Evolutionary conservation across 2,329 filamentous ascomycete species (phyloP).

Genomic region (Thelonectria rubi): DNA sequence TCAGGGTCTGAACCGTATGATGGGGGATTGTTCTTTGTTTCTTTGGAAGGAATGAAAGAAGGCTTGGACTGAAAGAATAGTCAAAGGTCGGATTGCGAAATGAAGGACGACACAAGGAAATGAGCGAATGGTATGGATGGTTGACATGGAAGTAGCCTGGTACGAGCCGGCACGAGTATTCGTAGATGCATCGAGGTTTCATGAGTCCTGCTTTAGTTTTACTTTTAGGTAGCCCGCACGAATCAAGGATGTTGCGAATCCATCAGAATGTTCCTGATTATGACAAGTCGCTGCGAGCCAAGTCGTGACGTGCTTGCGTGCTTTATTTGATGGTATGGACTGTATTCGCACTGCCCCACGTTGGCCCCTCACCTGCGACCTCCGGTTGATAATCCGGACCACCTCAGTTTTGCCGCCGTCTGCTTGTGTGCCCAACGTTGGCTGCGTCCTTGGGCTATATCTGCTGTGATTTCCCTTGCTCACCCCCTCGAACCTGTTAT

Average conservation of each 20-base stretch:
- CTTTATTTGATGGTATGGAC: conserved; percentile 30
- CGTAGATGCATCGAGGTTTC: conserved; percentile 3
- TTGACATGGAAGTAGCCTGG: conserved; percentile 16
- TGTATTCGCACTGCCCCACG: conserved; percentile 35
- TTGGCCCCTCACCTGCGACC: conserved; percentile 36
- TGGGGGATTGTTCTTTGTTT: conserved; percentile 16
- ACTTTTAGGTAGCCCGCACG: conserved; percentile 23
- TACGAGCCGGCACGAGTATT: conserved; percentile 11
- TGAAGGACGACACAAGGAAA: conserved; percentile 29
- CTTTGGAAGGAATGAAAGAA: conserved; percentile 10
- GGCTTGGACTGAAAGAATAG: conserved; percentile 23
- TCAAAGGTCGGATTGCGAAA: conserved; percentile 23
- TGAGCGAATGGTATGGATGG: conserved; percentile 20
- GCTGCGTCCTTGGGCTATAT: not conserved
- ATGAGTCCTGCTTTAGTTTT: conserved; percentile 14
- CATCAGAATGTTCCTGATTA: conserved; percentile 23
- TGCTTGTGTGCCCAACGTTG: not conserved
- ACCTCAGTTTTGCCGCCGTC: conserved; percentile 12
- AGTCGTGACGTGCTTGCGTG: conserved; percentile 40
- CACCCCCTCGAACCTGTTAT: not conserved
- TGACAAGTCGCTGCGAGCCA: conserved; percentile 21
- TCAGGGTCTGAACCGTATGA: conserved; percentile 29
- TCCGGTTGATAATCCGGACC: conserved; percentile 10
- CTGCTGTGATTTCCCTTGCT: not conserved
- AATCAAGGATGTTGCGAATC: conserved; percentile 21